A percentile compares a stretch with the other conserved stretches of the same genome.
Evolutionary conservation across 257 asterid genomes (phyloP).

Genomic region (Solanum sitiens): DNA sequence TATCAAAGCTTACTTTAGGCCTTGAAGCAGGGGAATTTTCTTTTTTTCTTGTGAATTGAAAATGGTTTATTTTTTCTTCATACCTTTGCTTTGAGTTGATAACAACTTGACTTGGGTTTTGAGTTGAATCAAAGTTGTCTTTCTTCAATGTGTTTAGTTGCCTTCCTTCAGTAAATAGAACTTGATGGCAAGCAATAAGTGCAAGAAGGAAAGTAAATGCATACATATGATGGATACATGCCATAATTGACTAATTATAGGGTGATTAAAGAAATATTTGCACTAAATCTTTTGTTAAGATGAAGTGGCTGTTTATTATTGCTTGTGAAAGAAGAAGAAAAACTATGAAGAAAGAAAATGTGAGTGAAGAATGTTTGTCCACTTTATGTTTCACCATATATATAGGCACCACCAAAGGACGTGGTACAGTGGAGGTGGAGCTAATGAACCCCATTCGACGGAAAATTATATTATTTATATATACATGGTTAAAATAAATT

Average conservation of each 20-base stretch:
- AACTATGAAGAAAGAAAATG: background rate
- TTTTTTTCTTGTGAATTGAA: conserved; percentile 30
- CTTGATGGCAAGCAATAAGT: conserved; percentile 3
- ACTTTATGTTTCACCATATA: background rate
- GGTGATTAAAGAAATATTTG: background rate
- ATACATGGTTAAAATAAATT: too few species aligned
- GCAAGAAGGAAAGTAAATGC: conserved; percentile 24
- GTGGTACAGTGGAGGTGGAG: too few species aligned
- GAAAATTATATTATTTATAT: too few species aligned
- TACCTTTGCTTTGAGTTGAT: conserved; percentile 9
- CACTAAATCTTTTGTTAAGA: background rate
- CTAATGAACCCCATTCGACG: too few species aligned
- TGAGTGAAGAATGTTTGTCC: background rate
- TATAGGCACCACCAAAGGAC: background rate
- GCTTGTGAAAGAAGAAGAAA: background rate
- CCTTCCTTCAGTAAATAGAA: conserved; percentile 35
- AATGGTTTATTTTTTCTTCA: background rate
- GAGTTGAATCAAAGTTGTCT: background rate
- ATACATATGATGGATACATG: conserved; percentile 8
- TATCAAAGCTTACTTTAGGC: conserved; percentile 7
- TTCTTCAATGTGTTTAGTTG: conserved; percentile 15
- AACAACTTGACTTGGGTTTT: background rate
- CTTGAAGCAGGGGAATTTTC: conserved; percentile 27
- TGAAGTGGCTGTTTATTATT: background rate
- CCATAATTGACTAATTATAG: conserved; percentile 15